Base-by-base conservation (phyloP, 2,329 filamentous ascomycete species). In the Cercospora sp. region DNA sequence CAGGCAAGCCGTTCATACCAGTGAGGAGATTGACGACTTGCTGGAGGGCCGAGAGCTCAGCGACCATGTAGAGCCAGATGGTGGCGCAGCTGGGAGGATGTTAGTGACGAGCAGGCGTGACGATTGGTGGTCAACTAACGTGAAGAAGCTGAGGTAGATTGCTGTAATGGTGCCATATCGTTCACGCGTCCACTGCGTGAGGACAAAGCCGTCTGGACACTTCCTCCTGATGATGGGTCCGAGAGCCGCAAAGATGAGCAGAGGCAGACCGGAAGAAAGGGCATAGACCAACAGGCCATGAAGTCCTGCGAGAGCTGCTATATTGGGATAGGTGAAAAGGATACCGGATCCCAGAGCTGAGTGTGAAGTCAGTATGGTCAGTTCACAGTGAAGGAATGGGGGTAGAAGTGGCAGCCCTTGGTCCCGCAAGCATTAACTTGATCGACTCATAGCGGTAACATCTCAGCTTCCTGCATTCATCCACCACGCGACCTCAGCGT, bases 391-490 rank as follows among this genome's bases (percentile, higher is more conserved):
- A 77, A 79, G 80, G 79, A 82, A 81, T 67, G 70, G 83, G 76
- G 76, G 77, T 72, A 76, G 79, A 88, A 92, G 91, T 91, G 91
- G 91, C 91, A 94, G 91, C 91, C 94, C 92, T 86, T 94, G 94
- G 92, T 90, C 92, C 94, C 92, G 92, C 92, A 95, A 95, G 92
- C 90, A 93, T 94, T 95, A 94, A 92, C 92, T 95, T 95, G 92
- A 92, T 95, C 92, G 91, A 94, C 91, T 94, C 89, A 83, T 91
- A 85, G 94, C 92, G 91, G 92, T 95, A 88, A 88, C 90, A 90
- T 94, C 92, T 95, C 92, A 94, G 92, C 92, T 88, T 93, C 87
- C 83, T 87, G 64, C 67, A 34, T 68, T 37, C 60, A 34, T 57
- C 53, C 45, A 10, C 30, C 65, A 63, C 62, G 45, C 62, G 34